Base-by-base conservation (phyloP, 768 basidiomycete genomes). In the Rhizopogon vulgaris region DNA sequence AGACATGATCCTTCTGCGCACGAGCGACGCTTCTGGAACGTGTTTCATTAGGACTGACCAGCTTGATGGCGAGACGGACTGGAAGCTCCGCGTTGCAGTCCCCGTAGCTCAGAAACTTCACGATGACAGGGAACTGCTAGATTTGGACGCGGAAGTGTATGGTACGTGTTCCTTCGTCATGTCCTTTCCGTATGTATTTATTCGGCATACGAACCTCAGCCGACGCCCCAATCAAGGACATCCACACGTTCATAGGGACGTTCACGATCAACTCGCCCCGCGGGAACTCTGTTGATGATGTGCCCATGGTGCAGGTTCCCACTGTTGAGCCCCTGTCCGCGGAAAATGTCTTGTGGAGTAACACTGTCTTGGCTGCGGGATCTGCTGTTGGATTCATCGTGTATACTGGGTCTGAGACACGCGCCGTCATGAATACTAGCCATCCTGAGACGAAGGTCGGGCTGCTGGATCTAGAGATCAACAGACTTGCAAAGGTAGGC, bases 31-130 rank as follows among this genome's bases (percentile, higher is more conserved):
- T 3, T 85, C 87, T 24, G 96, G 96, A 2, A 94, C 94, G 2
- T 97, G 95, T 66, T 99, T 98, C 68, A 91, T 99, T 55, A 80
- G 96, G 9, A 99, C 95, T 2, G 96, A 99, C 69, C 96, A 98
- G 63, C 77, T 99, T 27, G 96, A 99, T 57, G 96, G 96, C 39
- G 96, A 99, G 70, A 99, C 96, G 3, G 96, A 99, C 62, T 98
- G 96, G 96, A 99, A 99, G 67, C 74, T 97, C 45, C 82, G 90
- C 4, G 89, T 96, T 1, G 94, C 95, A 2, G 85, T 95, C 1
- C 80, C 87, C 2, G 78, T 85, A 24, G 87, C 85, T 40, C 94
- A 96, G 72, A 85, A 84, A 58, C 65, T 94, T 48, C 70, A 67
- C 62, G 55, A 79, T 18, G 82, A 85, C 43, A 65, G 63, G 25